Percentiles rank a stretch among this genome's conserved stretches.
These are phyloP conservation scores for Teunomyces stri DNA, from an alignment of 805 yeast genomes.

Conservation along the genomic window DNA sequence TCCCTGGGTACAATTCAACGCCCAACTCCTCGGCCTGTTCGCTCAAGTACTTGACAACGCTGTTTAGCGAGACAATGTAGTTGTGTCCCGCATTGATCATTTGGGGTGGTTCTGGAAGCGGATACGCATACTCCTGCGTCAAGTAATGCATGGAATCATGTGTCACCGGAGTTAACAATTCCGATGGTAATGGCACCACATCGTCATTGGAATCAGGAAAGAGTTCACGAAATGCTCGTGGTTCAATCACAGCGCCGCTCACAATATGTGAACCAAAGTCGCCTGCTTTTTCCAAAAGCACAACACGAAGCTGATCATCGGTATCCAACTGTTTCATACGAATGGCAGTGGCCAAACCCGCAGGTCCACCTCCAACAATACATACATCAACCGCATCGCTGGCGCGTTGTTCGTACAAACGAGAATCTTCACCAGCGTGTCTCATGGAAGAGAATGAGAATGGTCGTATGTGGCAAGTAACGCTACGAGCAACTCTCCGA, in stretches of 20 bases:
- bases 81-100: slow-evolving; percentile 78
- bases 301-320: slow-evolving; percentile 74
- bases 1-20: slow-evolving; percentile 89
- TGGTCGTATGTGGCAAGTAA: too few species aligned
- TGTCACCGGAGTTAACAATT: slow-evolving; percentile 70
- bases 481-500: too few species aligned
- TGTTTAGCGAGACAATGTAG: slow-evolving; percentile 79
- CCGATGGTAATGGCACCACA: slow-evolving; percentile 70
- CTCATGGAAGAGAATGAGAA: too few species aligned
- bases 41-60: slow-evolving; percentile 76
- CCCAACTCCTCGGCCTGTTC: slow-evolving; percentile 92
- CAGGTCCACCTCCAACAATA: slow-evolving; percentile 97
- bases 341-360: slow-evolving; percentile 94
- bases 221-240: slow-evolving; percentile 80
- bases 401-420: slow-evolving; percentile 44
- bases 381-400: slow-evolving; percentile 89
- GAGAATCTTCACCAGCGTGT: too few species aligned
- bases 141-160: slow-evolving; percentile 72
- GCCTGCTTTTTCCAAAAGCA: slow-evolving; percentile 87
- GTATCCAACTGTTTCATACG: slow-evolving; percentile 79
- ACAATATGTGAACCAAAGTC: slow-evolving; percentile 92
- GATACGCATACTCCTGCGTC: slow-evolving; percentile 55
- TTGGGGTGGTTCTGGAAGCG: slow-evolving; percentile 92
- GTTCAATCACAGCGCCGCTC: slow-evolving; percentile 94
- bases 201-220: slow-evolving; percentile 68